Evolutionary conservation across 768 basidiomycete species (phyloP).

Genomic region (Lactifluus piperatus): DNA sequence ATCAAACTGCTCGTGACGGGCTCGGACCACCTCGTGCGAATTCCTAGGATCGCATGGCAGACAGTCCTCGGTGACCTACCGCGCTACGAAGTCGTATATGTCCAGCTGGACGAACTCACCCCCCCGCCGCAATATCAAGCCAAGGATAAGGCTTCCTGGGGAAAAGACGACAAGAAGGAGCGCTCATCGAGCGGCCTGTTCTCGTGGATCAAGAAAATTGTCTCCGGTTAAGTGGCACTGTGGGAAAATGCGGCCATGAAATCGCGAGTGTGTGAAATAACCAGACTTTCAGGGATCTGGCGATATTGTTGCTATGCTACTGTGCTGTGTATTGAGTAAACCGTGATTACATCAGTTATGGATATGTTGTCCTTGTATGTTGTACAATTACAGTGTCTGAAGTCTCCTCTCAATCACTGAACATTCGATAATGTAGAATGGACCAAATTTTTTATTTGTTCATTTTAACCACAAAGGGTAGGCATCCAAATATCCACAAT

Average conservation of each 20-base stretch:
- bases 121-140: slow-evolving; percentile 15
- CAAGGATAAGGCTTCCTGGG: not conserved
- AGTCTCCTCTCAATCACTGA: too few relatives aligned
- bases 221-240: not conserved
- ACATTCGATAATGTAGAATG: too few relatives aligned
- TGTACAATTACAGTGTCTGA: too few relatives aligned
- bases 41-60: slow-evolving; percentile 14
- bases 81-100: slow-evolving; percentile 13
- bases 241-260: not conserved
- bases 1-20: slow-evolving; percentile 7
- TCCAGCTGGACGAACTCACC: slow-evolving; percentile 6
- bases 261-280: not conserved
- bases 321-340: too few relatives aligned
- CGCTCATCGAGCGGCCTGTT: slow-evolving; percentile 2
- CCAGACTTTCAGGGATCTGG: too few relatives aligned
- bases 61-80: slow-evolving; percentile 11
- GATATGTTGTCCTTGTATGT: too few relatives aligned
- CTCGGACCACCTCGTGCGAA: slow-evolving; percentile 9
- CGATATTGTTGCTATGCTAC: too few relatives aligned
- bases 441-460: too few relatives aligned
- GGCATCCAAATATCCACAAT: too few relatives aligned
- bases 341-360: too few relatives aligned
- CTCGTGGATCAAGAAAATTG: slow-evolving; percentile 4
- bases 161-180: not conserved
- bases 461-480: too few relatives aligned